Percentiles rank a stretch among this genome's conserved stretches.
Evolutionary conservation across 1,284 basidiomycete genomes (phyloP).

Genomic region (Ustilago shanxiensis): DNA sequence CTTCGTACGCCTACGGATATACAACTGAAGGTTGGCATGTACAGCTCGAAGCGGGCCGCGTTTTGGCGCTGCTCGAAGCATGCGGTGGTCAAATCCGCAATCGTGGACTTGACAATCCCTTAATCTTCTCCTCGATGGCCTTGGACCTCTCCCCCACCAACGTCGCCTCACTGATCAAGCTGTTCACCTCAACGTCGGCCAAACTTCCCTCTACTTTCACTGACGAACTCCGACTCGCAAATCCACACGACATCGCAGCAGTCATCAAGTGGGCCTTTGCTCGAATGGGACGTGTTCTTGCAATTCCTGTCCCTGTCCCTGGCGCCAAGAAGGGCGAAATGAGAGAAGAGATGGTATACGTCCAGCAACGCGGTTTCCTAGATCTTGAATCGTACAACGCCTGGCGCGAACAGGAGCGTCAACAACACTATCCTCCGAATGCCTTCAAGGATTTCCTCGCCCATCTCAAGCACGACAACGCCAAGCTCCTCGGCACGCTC

Average conservation of each 20-base stretch:
- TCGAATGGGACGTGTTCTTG: slow-evolving; percentile 62
- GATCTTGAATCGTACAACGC: slow-evolving; percentile 61
- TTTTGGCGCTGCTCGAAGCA: slow-evolving; percentile 48
- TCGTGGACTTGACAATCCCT: slow-evolving; percentile 64
- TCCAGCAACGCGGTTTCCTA: slow-evolving; percentile 67
- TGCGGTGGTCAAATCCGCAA: slow-evolving; percentile 59
- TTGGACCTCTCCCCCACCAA: slow-evolving; percentile 61
- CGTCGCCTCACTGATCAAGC: slow-evolving; percentile 54
- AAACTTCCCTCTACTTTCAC: slow-evolving; percentile 33
- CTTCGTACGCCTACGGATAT: slow-evolving; percentile 59
- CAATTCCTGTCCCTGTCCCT: slow-evolving; percentile 47
- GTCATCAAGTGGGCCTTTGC: slow-evolving; percentile 69
- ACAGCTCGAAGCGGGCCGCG: slow-evolving; percentile 52
- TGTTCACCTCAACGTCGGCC: slow-evolving; percentile 28
- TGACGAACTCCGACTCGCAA: slow-evolving; percentile 63
- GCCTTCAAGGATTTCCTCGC: slow-evolving; percentile 54
- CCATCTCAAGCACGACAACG: slow-evolving; percentile 39
- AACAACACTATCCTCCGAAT: slow-evolving; percentile 36
- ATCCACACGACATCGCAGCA: slow-evolving; percentile 65
- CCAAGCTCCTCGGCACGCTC: slow-evolving; percentile 56
- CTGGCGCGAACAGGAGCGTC: slow-evolving; percentile 63
- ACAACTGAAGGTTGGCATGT: slow-evolving; percentile 56
- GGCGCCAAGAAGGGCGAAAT: slow-evolving; percentile 46
- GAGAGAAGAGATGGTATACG: slow-evolving; percentile 62
- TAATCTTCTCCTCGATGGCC: slow-evolving; percentile 69